Conservation (phyloP, 805 yeast genomes). For the Lipomyces mesembrius region DNA sequence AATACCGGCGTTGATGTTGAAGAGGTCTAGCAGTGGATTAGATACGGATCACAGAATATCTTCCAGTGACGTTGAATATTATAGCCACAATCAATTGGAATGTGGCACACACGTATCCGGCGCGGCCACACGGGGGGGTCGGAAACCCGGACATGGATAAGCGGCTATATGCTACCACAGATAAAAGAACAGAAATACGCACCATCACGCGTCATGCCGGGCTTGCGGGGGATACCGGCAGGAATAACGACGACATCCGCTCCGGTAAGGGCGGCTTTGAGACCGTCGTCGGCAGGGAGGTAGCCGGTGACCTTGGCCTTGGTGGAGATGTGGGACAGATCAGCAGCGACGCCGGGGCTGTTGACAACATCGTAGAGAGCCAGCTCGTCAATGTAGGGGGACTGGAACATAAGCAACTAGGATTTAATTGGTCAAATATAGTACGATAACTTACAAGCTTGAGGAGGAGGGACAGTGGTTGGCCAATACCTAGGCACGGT, state of each 20-base stretch:
- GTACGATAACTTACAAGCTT: conserved; percentile 52
- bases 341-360: conserved; percentile 87
- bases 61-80: not conserved
- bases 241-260: conserved; percentile 89
- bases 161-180: not conserved
- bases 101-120: not conserved
- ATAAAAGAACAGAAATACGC: not conserved
- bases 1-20: conserved; percentile 81
- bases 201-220: conserved; percentile 91
- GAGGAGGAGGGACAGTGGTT: conserved; percentile 81
- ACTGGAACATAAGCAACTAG: conserved; percentile 36
- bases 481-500: conserved; percentile 70
- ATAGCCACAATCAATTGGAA: not conserved
- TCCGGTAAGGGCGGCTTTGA: conserved; percentile 70
- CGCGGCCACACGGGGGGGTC: not conserved
- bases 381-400: conserved; percentile 63
- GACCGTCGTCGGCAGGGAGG: conserved; percentile 67
- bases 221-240: conserved; percentile 92
- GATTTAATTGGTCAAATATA: not conserved
- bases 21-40: conserved; percentile 51
- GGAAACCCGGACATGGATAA: not conserved
- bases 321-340: conserved; percentile 80
- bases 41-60: not conserved
- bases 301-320: conserved; percentile 62
- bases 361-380: conserved; percentile 85